A percentile compares a stretch with the other conserved stretches of the same genome.
Conservation (phyloP, 1,139 yeast species). For the Yamadazyma membranifaciens region DNA sequence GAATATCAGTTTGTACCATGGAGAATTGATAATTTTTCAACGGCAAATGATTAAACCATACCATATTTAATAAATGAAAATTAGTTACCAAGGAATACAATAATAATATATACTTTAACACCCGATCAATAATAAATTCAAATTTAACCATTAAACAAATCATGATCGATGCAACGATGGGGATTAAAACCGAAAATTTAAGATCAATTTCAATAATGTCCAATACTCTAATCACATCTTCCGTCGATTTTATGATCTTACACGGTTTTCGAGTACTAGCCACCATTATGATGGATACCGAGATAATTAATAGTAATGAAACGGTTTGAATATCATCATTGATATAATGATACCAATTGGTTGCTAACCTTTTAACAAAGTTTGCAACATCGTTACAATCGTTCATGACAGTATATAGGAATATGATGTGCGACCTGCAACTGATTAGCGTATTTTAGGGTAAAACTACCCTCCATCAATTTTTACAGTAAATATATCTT, state of each 20-base stretch:
- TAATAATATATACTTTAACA: neutral
- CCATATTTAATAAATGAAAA: neutral
- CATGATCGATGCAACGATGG: slow-evolving; percentile 1
- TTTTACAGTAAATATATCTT: too few species aligned
- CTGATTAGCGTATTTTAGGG: too few species aligned
- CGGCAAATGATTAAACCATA: neutral
- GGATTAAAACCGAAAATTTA: neutral
- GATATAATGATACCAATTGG: neutral
- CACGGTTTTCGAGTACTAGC: neutral
- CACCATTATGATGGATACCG: neutral
- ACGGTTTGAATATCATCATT: neutral
- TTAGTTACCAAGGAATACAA: neutral
- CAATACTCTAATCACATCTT: neutral
- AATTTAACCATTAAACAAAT: slow-evolving; percentile 2
- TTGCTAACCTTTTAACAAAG: too few species aligned
- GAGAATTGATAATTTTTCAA: slow-evolving; percentile 5
- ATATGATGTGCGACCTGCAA: too few species aligned
- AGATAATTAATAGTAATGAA: neutral
- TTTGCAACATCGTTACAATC: too few species aligned
- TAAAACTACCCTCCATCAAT: too few species aligned
- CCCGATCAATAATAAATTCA: neutral
- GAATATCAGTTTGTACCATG: slow-evolving; percentile 6
- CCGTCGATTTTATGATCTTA: slow-evolving; percentile 1
- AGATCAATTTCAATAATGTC: neutral
- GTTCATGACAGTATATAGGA: too few species aligned